Conservation (phyloP, 1,139 yeast species). For the Yamadazyma taylorii region DNA sequence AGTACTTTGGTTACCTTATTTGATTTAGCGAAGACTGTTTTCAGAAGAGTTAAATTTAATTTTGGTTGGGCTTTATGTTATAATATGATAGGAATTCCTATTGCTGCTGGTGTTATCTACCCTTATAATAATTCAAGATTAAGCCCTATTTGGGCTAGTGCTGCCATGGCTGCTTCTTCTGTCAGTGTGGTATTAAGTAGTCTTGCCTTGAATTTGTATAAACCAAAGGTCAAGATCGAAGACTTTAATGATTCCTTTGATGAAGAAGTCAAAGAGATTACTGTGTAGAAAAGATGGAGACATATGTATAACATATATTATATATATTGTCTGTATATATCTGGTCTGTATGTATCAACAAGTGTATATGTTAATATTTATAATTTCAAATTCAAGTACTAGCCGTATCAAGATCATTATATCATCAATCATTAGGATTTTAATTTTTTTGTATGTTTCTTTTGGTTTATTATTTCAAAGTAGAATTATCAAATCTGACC, state of each 20-base stretch:
- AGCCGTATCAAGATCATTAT: not conserved
- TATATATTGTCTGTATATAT: no score
- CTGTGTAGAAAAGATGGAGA: no score
- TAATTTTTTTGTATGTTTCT: no score
- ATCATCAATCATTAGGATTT: conserved; percentile 13
- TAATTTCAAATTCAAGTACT: no score
- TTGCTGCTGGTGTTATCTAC: conserved; percentile 64
- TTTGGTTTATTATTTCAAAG: no score
- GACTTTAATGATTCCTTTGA: conserved; percentile 13
- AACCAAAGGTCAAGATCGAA: conserved; percentile 32
- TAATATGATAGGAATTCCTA: conserved; percentile 56
- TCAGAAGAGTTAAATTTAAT: conserved; percentile 55
- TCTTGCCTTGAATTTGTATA: conserved; percentile 49
- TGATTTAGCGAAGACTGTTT: conserved; percentile 45
- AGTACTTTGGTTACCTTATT: conserved; percentile 49
- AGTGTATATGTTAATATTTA: no score
- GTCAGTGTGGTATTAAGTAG: conserved; percentile 59
- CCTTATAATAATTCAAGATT: conserved; percentile 53
- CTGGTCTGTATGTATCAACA: no score
- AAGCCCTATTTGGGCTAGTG: conserved; percentile 66
- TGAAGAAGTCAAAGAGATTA: conserved; percentile 9
- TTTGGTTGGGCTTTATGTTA: conserved; percentile 52
- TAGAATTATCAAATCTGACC: conserved; percentile 54
- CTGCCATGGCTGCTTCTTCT: conserved; percentile 66
- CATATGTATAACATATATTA: no score